These are phyloP conservation scores for Peronospora tabacina DNA, from an alignment of 352 stramenopile species.

Conservation along the genomic window DNA sequence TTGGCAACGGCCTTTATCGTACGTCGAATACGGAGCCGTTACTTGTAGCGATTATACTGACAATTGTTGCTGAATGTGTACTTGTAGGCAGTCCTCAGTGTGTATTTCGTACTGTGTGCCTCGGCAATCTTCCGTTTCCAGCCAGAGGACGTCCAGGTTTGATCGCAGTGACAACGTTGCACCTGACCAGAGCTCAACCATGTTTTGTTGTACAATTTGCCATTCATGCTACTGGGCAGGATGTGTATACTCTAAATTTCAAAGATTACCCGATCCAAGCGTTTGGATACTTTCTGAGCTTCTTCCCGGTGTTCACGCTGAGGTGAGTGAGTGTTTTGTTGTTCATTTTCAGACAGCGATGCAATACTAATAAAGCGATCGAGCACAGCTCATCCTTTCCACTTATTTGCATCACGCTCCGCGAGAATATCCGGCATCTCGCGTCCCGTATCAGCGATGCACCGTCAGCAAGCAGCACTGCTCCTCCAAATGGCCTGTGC, in stretches of 20 bases:
- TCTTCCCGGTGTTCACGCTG: constrained; percentile 83
- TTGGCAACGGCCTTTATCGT: constrained; percentile 64
- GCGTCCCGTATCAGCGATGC: constrained; percentile 37
- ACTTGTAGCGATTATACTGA: constrained; percentile 7
- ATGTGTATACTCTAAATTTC: constrained; percentile 88
- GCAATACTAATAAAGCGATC: constrained; percentile 13
- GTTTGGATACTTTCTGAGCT: constrained; percentile 80
- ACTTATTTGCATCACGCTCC: constrained; percentile 81
- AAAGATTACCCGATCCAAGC: constrained; percentile 68
- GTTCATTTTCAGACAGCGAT: neutral
- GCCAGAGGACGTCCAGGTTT: constrained; percentile 70
- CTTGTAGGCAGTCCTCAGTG: constrained; percentile 55
- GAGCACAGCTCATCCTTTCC: constrained; percentile 66
- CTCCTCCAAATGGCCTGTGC: constrained; percentile 18
- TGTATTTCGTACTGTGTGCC: constrained; percentile 74
- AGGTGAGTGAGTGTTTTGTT: constrained; percentile 34
- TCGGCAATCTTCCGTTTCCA: constrained; percentile 77
- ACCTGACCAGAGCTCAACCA: constrained; percentile 11
- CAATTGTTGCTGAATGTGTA: neutral
- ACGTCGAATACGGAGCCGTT: constrained; percentile 11
- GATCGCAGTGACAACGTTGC: constrained; percentile 12
- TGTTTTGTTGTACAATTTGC: constrained; percentile 4
- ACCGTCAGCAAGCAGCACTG: constrained; percentile 15
- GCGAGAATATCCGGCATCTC: constrained; percentile 75
- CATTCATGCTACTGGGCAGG: constrained; percentile 27